These are phyloP conservation scores for Wickerhamomyces xylosicus DNA, from an alignment of 805 yeast genomes.

Conservation along the genomic window DNA sequence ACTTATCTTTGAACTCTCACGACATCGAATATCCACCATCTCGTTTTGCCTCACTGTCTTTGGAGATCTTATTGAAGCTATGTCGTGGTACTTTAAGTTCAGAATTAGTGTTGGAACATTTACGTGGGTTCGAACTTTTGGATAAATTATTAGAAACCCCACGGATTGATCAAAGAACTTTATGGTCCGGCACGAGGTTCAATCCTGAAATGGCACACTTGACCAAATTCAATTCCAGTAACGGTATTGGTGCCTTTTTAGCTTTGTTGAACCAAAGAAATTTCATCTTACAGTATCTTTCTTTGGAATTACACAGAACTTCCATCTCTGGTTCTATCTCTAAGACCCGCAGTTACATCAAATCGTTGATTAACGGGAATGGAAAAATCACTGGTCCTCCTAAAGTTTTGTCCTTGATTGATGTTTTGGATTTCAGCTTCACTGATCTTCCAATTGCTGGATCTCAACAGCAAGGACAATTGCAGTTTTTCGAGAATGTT, in stretches of 20 bases:
- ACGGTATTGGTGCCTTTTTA: conserved; percentile 41
- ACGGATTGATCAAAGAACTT: conserved; percentile 39
- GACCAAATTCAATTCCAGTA: conserved; percentile 20
- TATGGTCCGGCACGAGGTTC: conserved; percentile 44
- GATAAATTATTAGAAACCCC: conserved; percentile 39
- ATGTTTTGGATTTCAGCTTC: conserved; percentile 51
- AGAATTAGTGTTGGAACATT: conserved; percentile 33
- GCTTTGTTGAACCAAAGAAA: conserved; percentile 55
- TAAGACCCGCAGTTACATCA: conserved; percentile 40
- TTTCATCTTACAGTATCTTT: conserved; percentile 49
- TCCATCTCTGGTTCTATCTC: conserved; percentile 36
- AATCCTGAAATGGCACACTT: conserved; percentile 26
- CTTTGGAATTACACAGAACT: conserved; percentile 62
- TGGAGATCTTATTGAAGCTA: conserved; percentile 55
- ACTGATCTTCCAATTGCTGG: conserved; percentile 28
- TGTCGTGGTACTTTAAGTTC: conserved; percentile 50
- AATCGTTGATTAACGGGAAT: conserved; percentile 37
- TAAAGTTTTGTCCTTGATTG: conserved; percentile 58
- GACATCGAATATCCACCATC: conserved; percentile 44
- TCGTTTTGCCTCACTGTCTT: conserved; percentile 42
- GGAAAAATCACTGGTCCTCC: conserved; percentile 51
- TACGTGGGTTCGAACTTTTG: conserved; percentile 44
- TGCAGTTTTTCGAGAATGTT: conserved; percentile 13
- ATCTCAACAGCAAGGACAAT: conserved; percentile 6
- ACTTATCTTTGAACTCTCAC: conserved; percentile 29